Base-by-base conservation (phyloP, 2,329 filamentous ascomycete genomes). In the Pleurostoma richardsiae region DNA sequence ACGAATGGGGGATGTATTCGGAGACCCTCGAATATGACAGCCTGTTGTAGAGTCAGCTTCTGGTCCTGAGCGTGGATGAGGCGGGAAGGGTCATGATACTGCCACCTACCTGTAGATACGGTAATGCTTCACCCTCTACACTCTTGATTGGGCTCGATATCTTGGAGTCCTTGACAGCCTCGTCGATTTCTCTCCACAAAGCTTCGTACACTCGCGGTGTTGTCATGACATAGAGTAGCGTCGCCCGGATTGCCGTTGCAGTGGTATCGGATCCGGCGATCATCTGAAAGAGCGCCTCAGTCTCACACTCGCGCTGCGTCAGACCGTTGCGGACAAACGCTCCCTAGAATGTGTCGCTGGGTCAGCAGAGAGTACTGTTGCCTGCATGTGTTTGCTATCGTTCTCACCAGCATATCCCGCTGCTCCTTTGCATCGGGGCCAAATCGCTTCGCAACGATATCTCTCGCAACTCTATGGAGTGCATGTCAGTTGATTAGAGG, bases 261-360 rank as follows among this genome's bases (percentile, higher is more conserved):
- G 74, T 76, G 10, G 72, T 77, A 52, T 80, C 76, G 2, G 72
- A 72, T 3, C 76, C 76, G 3, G 74, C 74, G 3, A 74, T 19
- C 4, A 53, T 49, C 36, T 54, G 48, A 36, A 57, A 36, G 5
- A 58, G 33, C 1, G 53, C 52, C 33, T 58, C 61, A 47, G 75
- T 69, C 26, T 68, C 61, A 47, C 76, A 70, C 39, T 74, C 59
- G 0, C 72, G 62, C 27, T 59, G 53, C 8, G 65, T 65, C 8
- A 74, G 61, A 4, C 56, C 55, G 49, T 72, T 68, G 8, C 64
- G 63, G 45, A 78, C 67, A 53, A 79, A 79, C 0, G 73, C 71
- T 3, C 68, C 68, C 4, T 49, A 8, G 38, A 10, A 38, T 6
- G 11, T 45, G 30, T n/a, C 43, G 19, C 19, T 19, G 2, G 19